Evolutionary conservation across 768 basidiomycete genomes (phyloP).

Genomic region (Leccinum broughii): DNA sequence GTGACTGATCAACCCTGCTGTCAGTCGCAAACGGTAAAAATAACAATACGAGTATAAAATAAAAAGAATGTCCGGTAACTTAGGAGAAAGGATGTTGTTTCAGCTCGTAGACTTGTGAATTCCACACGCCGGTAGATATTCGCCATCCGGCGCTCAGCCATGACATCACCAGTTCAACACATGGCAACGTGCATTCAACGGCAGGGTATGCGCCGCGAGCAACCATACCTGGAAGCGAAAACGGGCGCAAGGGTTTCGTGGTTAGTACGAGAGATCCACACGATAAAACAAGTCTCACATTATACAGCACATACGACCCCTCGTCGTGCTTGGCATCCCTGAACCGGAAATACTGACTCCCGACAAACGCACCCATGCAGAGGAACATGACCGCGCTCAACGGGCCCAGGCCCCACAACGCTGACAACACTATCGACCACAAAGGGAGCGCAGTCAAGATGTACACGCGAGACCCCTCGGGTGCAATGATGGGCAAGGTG

Average conservation of each 20-base stretch:
- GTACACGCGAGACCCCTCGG: constrained; percentile 15
- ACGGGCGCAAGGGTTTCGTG: neutral
- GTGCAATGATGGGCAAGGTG: constrained; percentile 31
- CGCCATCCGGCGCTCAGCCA: neutral
- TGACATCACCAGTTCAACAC: constrained; percentile 7
- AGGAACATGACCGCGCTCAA: constrained; percentile 10
- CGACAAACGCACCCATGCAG: constrained; percentile 16
- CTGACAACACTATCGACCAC: constrained; percentile 10
- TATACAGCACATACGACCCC: constrained; percentile 14
- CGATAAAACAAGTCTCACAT: constrained; percentile 8
- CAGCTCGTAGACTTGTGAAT: neutral
- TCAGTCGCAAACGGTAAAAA: neutral
- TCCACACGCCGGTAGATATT: neutral
- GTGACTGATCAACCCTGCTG: neutral
- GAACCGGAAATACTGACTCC: constrained; percentile 16
- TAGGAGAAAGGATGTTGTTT: neutral
- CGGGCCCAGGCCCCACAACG: constrained; percentile 11
- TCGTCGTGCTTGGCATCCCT: constrained; percentile 12
- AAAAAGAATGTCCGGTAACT: neutral
- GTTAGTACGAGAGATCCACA: neutral
- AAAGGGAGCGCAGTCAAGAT: constrained; percentile 14
- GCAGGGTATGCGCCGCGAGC: constrained; percentile 8
- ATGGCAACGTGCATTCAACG: constrained; percentile 8
- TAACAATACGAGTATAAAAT: neutral
- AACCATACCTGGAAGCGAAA: constrained; percentile 9